Evolutionary conservation across 495 filamentous ascomycete species (phyloP).

Genomic region (Penicillium egyptiacum): DNA sequence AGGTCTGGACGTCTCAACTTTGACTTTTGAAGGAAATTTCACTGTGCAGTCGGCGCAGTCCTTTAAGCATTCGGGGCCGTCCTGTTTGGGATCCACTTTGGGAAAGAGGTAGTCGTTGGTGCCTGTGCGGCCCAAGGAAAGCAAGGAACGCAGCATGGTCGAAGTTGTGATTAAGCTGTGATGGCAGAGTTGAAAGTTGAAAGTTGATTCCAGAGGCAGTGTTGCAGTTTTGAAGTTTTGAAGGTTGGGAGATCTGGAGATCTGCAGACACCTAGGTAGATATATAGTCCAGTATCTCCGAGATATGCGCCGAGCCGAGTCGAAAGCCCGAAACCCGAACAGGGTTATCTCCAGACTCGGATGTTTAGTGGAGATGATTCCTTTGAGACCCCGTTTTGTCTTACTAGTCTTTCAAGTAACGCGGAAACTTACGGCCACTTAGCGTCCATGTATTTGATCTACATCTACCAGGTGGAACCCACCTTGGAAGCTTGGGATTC

Average conservation of each 20-base stretch:
- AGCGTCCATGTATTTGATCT: not conserved
- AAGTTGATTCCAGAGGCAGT: not conserved
- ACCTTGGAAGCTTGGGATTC: not conserved
- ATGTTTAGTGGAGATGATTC: not conserved
- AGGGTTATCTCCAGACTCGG: not conserved
- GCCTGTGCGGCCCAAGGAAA: constrained; percentile 31
- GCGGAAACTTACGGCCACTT: not conserved
- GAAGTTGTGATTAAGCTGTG: not conserved
- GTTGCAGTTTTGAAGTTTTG: not conserved
- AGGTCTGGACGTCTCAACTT: constrained; percentile 68
- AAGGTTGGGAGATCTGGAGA: not conserved
- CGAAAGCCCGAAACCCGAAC: constrained; percentile 18
- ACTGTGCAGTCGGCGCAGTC: constrained; percentile 83
- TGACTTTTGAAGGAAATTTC: constrained; percentile 68
- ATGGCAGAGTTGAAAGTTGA: not conserved
- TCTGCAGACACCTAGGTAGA: not conserved
- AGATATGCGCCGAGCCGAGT: not conserved
- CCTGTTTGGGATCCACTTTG: constrained; percentile 63
- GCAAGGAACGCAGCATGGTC: constrained; percentile 41
- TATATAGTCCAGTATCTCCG: constrained; percentile 16
- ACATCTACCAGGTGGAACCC: not conserved
- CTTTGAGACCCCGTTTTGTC: not conserved
- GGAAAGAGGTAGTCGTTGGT: constrained; percentile 40
- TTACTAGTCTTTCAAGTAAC: not conserved
- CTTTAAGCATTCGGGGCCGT: constrained; percentile 80